Base-by-base conservation (phyloP, 768 basidiomycete species). In the Tricholoma sp. region DNA sequence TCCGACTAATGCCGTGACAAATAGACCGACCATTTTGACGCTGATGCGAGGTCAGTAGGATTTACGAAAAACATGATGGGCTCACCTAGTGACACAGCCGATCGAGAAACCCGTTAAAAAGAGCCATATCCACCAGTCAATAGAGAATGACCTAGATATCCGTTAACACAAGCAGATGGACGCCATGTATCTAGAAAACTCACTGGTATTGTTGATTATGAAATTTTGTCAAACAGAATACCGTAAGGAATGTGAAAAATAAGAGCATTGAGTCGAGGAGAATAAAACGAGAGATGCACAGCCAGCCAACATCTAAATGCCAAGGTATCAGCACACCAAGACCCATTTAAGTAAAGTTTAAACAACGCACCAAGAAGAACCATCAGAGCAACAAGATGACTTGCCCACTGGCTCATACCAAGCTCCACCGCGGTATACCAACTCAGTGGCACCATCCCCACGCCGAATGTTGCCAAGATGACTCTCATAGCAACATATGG, bases 61-160 rank as follows among this genome's bases (percentile, higher is more conserved):
- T 24, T 53, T 17, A 11, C 4, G 20, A 51, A 10, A n/a, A 13
- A 24, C 17, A 32, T 44, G 6, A 20, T 18, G 52, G 15, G 24
- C 13, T 11, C 71, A 90, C 92, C 91, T 93, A 33, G 89, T 89
- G n/a, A 97, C 95, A 64, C 88, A 89, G 53, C 97, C 97, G 61
- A 99, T 96, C 1, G 93, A 94, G 54, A 88, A 68, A n/a, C 97
- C 97, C 1, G 95, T 98, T 62, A 96, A 70, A n/a, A 82, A 71
- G 9, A 99, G 78, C 94, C 94, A 99, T 58, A 89, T 65, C 95
- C 95, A 98, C 97, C 97, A 99, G 67, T 98, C 97, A 58, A 90
- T 77, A 31, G 92, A 88, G 69, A 99, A 99, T 0, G 97, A 83
- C 61, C 94, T 96, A 61, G 7, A 29, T 11, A 33, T 24, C 20